These are phyloP conservation scores for Silene uniflora DNA, from an alignment of 148 eudicot species.

Conservation along the genomic window DNA sequence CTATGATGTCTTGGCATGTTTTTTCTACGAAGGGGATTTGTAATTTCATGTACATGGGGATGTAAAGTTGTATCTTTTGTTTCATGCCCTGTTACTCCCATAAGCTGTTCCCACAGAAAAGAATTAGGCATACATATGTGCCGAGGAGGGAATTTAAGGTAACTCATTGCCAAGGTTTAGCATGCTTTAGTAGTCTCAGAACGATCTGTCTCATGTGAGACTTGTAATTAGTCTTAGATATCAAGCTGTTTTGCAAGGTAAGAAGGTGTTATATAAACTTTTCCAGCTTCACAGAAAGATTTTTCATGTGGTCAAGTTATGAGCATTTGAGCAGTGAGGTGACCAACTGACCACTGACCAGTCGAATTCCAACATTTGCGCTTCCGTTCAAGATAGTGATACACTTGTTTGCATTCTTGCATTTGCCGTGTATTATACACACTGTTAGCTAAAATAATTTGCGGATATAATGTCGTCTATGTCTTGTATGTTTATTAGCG, in stretches of 20 bases:
- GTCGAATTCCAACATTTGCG: not conserved
- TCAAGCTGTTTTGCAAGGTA: not conserved
- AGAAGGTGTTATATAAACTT: not conserved
- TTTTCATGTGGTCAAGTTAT: not conserved
- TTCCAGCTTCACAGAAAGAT: too few species aligned
- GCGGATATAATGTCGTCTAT: not conserved
- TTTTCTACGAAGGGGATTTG: not conserved
- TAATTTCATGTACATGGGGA: not conserved
- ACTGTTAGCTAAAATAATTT: not conserved
- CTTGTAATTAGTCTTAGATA: not conserved
- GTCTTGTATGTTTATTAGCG: not conserved
- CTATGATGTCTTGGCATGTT: too few species aligned
- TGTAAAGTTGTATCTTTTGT: not conserved
- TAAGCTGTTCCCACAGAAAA: not conserved
- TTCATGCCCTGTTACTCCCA: not conserved
- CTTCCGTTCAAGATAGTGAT: not conserved
- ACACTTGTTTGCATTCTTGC: not conserved
- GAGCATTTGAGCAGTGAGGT: not conserved
- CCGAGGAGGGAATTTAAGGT: not conserved
- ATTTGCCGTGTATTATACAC: not conserved
- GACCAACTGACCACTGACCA: too few species aligned
- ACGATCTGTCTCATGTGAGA: too few species aligned
- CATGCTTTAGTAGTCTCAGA: too few species aligned
- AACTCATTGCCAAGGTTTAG: not conserved
- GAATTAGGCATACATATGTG: not conserved